phyloP scores from a whole-genome alignment of 768 basidiomycete genomes.

The Leccinum broughii region DNA sequence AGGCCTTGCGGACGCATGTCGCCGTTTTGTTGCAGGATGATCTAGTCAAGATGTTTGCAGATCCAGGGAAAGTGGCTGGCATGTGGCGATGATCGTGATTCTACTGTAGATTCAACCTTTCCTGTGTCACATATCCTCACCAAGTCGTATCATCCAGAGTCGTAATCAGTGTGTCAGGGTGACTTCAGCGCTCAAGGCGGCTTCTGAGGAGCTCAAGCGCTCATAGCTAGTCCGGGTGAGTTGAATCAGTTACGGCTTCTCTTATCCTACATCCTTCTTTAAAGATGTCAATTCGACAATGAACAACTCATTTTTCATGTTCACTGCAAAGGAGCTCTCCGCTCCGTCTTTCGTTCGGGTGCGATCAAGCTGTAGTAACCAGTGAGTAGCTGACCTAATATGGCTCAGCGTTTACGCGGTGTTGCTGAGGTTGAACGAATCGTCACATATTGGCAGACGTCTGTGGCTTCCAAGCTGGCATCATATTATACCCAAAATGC shows the following conservation, averaged over 20 bases:
- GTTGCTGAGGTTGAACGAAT: constrained; percentile 46
- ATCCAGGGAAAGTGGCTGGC: constrained; percentile 45
- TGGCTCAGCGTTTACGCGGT: constrained; percentile 4
- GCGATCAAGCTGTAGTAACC: constrained; percentile 34
- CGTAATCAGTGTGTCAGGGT: constrained; percentile 48
- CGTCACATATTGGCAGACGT: constrained; percentile 54
- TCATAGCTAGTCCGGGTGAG: constrained; percentile 37
- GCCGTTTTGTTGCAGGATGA: constrained; percentile 62
- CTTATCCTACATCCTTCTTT: constrained; percentile 6
- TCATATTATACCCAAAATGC: constrained; percentile 21
- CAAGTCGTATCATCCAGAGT: constrained; percentile 49
- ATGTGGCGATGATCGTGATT: constrained; percentile 21
- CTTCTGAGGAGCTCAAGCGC: constrained; percentile 29
- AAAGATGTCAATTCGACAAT: constrained; percentile 23
- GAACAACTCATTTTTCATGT: constrained; percentile 47
- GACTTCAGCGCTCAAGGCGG: constrained; percentile 40
- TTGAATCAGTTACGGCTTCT: not conserved
- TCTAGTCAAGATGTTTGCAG: constrained; percentile 44
- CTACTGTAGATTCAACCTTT: constrained; percentile 1
- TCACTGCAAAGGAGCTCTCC: constrained; percentile 48
- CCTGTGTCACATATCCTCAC: constrained; percentile 31
- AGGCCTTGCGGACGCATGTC: constrained; percentile 50
- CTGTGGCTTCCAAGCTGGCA: constrained; percentile 35
- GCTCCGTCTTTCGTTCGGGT: constrained; percentile 50
- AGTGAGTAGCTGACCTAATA: constrained; percentile 32